Base-by-base conservation (phyloP, 2,329 filamentous ascomycete species). In the Ophiostoma ips region DNA sequence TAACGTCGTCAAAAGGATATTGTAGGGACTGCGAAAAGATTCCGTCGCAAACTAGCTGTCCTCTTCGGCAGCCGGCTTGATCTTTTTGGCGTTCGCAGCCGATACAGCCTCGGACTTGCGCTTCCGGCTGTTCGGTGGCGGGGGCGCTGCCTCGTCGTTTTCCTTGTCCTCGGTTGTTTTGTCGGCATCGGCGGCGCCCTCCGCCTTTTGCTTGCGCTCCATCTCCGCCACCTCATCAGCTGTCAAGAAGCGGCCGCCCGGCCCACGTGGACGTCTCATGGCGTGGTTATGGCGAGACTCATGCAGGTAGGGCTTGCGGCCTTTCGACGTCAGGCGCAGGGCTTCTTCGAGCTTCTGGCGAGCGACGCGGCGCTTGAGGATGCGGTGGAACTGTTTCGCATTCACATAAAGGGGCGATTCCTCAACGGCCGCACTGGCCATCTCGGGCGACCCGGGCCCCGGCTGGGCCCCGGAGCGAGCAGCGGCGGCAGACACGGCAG, bases 251-350 rank as follows among this genome's bases (percentile, higher is more conserved):
- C 92, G 83, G 19, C 92, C 92, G 49, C 92, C 92, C 1, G 92
- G 92, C 15, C 92, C 92, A 63, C 92, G 80, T 28, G 92, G 92
- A 59, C 92, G 75, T 52, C 92, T 81, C 92, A 98, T 98, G 10
- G 92, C 92, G 66, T 98, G 92, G 62, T 96, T 96, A 66, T 98
- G 92, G 61, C 92, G 78, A 24, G 90, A 96, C 64, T 98, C 92
- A 68, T 98, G 92, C 31, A 98, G 75, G 61, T 98, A 98, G 3
- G 92, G 92, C 68, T 95, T 96, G 34, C 92, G 81, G 24, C 90
- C 90, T 68, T 98, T 98, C 10, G 84, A 94, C 0, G 92, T 96
- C 52, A 96, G 70, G 38, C 92, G 80, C 40, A 98, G 69, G 50
- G 89, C 86, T 64, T 98, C 92, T 64, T 98, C 92, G 15, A 98